Evolutionary conservation across 768 basidiomycete species (phyloP).

Genomic region (Pulveroboletus sp.): DNA sequence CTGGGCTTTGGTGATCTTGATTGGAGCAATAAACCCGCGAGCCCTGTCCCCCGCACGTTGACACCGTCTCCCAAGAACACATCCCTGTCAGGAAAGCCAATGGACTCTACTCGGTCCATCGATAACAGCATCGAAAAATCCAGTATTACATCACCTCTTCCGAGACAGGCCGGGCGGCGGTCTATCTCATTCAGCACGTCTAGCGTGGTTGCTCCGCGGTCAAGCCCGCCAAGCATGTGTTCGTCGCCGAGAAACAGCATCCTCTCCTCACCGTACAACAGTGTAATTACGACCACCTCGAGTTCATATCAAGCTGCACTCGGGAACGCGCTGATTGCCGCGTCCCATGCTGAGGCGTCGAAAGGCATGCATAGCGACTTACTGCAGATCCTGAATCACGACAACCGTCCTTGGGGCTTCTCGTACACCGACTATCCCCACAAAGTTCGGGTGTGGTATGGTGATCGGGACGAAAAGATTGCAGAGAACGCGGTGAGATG

Average conservation of each 20-base stretch:
- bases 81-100: slow-evolving; percentile 16
- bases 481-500: slow-evolving; percentile 86
- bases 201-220: slow-evolving; percentile 26
- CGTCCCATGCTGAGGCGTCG: slow-evolving; percentile 92
- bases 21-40: slow-evolving; percentile 40
- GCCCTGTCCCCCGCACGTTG: slow-evolving; percentile 10
- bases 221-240: slow-evolving; percentile 49
- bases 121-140: slow-evolving; percentile 35
- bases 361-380: slow-evolving; percentile 91
- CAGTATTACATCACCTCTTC: slow-evolving; percentile 32
- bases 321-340: slow-evolving; percentile 89
- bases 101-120: slow-evolving; percentile 18
- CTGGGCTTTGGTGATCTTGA: slow-evolving; percentile 54
- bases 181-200: slow-evolving; percentile 63
- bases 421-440: slow-evolving; percentile 79
- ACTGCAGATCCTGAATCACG: slow-evolving; percentile 87
- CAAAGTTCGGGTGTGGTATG: slow-evolving; percentile 85
- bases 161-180: slow-evolving; percentile 57
- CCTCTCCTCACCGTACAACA: slow-evolving; percentile 27
- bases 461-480: slow-evolving; percentile 91
- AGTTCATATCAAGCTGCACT: slow-evolving; percentile 58
- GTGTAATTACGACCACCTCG: slow-evolving; percentile 24
- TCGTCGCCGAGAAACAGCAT: slow-evolving; percentile 52
- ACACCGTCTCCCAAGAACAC: slow-evolving; percentile 18
- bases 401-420: slow-evolving; percentile 88